These are phyloP conservation scores for Castanea crenata DNA, from an alignment of 306 rosid genomes.

Conservation along the genomic window DNA sequence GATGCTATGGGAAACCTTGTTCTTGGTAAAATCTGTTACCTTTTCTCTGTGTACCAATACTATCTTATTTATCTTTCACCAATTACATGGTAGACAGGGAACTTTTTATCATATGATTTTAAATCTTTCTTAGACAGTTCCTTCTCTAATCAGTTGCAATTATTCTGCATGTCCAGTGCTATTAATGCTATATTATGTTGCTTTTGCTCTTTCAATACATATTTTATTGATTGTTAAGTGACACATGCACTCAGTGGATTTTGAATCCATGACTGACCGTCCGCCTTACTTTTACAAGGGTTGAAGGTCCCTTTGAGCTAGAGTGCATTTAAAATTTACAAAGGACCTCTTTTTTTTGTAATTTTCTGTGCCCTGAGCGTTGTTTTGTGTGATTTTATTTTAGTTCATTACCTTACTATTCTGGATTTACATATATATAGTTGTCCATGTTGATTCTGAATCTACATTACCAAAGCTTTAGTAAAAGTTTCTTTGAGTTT, in stretches of 20 bases:
- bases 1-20: constrained; percentile 69
- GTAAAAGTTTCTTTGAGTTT: neutral
- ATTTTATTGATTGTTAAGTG: neutral
- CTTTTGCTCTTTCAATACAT: neutral
- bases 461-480: neutral
- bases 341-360: neutral
- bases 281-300: too few relatives aligned
- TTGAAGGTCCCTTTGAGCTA: too few relatives aligned
- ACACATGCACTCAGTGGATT: too few relatives aligned
- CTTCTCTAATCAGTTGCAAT: neutral
- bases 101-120: neutral
- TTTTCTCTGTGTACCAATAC: neutral
- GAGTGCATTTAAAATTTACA: too few relatives aligned
- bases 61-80: neutral
- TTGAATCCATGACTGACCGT: too few relatives aligned
- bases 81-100: neutral
- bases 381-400: too few relatives aligned
- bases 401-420: too few relatives aligned
- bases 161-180: neutral
- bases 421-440: neutral
- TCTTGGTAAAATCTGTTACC: constrained; percentile 46
- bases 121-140: neutral
- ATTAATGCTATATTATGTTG: neutral
- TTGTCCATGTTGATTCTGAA: neutral
- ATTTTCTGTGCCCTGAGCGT: neutral